These are phyloP conservation scores for Arthromyces matolae DNA, from an alignment of 768 basidiomycete species.

Conservation along the genomic window DNA sequence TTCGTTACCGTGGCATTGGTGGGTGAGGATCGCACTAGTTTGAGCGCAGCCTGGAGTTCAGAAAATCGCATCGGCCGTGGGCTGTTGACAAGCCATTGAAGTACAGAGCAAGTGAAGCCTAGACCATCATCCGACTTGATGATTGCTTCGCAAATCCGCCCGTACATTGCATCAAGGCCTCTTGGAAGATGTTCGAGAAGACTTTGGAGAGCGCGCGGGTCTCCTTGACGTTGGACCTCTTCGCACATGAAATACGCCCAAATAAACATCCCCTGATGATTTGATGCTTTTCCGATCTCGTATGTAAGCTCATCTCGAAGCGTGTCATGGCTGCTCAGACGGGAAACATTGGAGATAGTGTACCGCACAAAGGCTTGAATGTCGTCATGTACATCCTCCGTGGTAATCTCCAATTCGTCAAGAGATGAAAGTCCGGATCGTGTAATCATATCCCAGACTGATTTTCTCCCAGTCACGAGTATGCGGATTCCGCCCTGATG, in stretches of 20 bases:
- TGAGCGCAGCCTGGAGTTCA: conserved; percentile 5
- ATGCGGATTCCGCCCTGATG: neutral
- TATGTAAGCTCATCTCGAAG: neutral
- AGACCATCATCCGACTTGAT: neutral
- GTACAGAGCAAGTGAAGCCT: conserved; percentile 1
- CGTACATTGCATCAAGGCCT: conserved; percentile 8
- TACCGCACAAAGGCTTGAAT: neutral
- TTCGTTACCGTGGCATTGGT: neutral
- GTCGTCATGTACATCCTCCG: conserved; percentile 2
- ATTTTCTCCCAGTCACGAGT: conserved; percentile 2
- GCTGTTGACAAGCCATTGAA: conserved; percentile 6
- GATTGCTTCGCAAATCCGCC: conserved; percentile 2
- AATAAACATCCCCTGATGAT: conserved; percentile 11
- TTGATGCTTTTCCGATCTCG: neutral
- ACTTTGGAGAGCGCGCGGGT: neutral
- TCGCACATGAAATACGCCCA: conserved; percentile 9
- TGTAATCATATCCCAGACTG: neutral
- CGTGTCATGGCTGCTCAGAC: neutral
- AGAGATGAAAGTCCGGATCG: neutral
- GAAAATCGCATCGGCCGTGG: conserved; percentile 1
- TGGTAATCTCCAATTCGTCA: conserved; percentile 4
- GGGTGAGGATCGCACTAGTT: neutral
- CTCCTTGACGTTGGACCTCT: conserved; percentile 7
- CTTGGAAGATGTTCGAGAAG: conserved; percentile 1
- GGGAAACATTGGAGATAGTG: neutral